Evolutionary conservation across 305 asterid genomes (phyloP).

Genomic region (Fraxinus angustifolia): DNA sequence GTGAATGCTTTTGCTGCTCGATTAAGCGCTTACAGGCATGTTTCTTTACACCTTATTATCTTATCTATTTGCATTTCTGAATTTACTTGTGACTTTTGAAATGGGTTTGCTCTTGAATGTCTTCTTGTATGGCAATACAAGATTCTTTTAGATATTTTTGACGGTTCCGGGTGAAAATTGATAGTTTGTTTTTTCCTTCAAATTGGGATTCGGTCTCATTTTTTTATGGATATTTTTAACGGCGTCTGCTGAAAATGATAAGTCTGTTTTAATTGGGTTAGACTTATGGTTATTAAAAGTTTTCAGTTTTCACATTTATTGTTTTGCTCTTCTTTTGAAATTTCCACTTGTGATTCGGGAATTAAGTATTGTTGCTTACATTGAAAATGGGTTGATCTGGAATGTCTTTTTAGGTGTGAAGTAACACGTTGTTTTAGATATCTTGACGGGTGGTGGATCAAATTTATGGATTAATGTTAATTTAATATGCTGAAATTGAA

Average conservation of each 20-base stretch:
- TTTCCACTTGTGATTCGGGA: neutral
- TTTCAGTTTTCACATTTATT: slow-evolving; percentile 11
- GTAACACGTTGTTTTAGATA: neutral
- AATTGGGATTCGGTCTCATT: neutral
- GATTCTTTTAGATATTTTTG: neutral
- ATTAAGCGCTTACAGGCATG: slow-evolving; percentile 33
- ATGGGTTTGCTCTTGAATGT: slow-evolving; percentile 7
- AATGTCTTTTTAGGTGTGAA: slow-evolving; percentile 1
- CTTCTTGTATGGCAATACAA: neutral
- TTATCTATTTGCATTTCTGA: slow-evolving; percentile 7
- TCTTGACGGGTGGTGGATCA: slow-evolving; percentile 13
- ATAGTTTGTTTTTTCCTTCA: neutral
- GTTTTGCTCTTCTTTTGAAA: neutral
- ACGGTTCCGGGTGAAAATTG: neutral
- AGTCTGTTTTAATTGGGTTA: slow-evolving; percentile 6
- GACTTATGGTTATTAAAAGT: neutral
- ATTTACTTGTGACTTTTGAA: neutral
- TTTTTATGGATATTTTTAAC: neutral
- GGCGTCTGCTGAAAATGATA: neutral
- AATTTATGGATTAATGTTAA: slow-evolving; percentile 16
- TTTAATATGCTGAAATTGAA: neutral
- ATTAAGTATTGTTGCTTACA: neutral
- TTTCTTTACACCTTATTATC: neutral
- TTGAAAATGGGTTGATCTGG: neutral
- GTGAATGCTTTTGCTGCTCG: slow-evolving; percentile 34